Base-by-base conservation (phyloP, 2,329 filamentous ascomycete genomes). In the Emericellopsis cladophorae region DNA sequence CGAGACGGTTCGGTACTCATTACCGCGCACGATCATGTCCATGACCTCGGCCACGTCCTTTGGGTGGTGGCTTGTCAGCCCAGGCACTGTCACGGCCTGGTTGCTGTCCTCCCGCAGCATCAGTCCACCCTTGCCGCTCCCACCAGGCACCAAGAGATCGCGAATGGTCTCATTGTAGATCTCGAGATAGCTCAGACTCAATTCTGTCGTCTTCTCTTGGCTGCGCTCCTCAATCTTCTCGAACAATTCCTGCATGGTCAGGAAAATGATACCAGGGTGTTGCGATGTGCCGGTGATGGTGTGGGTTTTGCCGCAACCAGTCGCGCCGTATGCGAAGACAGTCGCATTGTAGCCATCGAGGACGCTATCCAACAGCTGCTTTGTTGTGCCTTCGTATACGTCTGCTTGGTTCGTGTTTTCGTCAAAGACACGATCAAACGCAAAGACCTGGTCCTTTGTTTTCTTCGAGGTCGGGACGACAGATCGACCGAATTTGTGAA, bases 121-220 rank as follows among this genome's bases (percentile, higher is more conserved):
- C 48, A 98, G 64, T 4, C 87, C 84, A 49, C 79, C 74, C 63
- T 89, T 92, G 26, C 26, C 26, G 61, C 80, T 84, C 31, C 81
- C 84, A 21, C 82, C 82, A 1, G 31, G 86, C n/a, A 92, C 82
- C 35, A 98, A 70, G 54, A 98, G 66, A 64, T 98, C 92, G 40
- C 92, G 85, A 53, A 98, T 98, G 0, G 89, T 95, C 66, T 98
- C 92, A 58, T 98, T 98, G 71, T 98, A 98, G 48, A 98, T 98
- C 58, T 98, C 92, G 31, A 98, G 73, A 54, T 96, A 98, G 0
- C 89, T 95, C 14, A 98, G 75, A 0, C 89, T 87, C 41, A 98
- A 70, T 54, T 96, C 92, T 4, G 88, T 92, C 23, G 79, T 71
- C 62, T 95, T 96, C 45, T 95, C 88, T 43, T 84, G 79, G 46